Conservation (phyloP, 2,329 filamentous ascomycete genomes). For the Cordyceps militaris region DNA sequence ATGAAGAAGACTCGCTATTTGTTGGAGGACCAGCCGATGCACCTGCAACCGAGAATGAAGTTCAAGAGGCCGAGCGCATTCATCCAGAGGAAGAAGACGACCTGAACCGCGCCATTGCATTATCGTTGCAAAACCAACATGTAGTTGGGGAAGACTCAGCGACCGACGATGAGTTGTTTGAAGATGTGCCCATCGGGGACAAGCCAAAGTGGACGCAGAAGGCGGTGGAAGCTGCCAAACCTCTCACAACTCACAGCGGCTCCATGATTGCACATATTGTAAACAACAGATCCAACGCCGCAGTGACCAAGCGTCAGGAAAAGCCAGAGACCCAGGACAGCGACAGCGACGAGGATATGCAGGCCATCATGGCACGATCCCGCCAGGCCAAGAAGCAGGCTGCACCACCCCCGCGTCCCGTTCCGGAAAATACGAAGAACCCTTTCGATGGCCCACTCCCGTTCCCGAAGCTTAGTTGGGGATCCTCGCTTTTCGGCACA, state of each 20-base stretch:
- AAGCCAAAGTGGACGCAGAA: slow-evolving; percentile 50
- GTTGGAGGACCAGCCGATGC: slow-evolving; percentile 27
- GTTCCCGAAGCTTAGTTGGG: slow-evolving; percentile 78
- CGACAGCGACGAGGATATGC: slow-evolving; percentile 74
- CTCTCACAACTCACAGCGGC: slow-evolving; percentile 44
- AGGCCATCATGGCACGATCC: slow-evolving; percentile 66
- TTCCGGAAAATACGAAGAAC: slow-evolving; percentile 49
- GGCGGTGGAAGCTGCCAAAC: slow-evolving; percentile 42
- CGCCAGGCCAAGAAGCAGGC: slow-evolving; percentile 50
- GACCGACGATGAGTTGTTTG: slow-evolving; percentile 38
- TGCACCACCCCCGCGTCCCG: slow-evolving; percentile 29
- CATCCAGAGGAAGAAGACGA: slow-evolving; percentile 49
- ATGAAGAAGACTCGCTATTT: slow-evolving; percentile 45
- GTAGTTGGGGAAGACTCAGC: slow-evolving; percentile 26
- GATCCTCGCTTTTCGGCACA: slow-evolving; percentile 50
- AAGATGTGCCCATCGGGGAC: slow-evolving; percentile 38
- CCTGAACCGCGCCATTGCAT: slow-evolving; percentile 70
- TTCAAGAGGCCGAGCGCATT: slow-evolving; percentile 31
- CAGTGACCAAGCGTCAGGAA: slow-evolving; percentile 38
- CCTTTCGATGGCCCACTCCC: slow-evolving; percentile 75
- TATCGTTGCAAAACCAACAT: slow-evolving; percentile 69
- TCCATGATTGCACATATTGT: slow-evolving; percentile 65
- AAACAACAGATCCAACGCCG: slow-evolving; percentile 63
- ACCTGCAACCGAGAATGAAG: slow-evolving; percentile 16
- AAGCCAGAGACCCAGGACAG: slow-evolving; percentile 37